Evolutionary conservation across 2,329 filamentous ascomycete species (phyloP).

Genomic region (Arachnomyces sp.): DNA sequence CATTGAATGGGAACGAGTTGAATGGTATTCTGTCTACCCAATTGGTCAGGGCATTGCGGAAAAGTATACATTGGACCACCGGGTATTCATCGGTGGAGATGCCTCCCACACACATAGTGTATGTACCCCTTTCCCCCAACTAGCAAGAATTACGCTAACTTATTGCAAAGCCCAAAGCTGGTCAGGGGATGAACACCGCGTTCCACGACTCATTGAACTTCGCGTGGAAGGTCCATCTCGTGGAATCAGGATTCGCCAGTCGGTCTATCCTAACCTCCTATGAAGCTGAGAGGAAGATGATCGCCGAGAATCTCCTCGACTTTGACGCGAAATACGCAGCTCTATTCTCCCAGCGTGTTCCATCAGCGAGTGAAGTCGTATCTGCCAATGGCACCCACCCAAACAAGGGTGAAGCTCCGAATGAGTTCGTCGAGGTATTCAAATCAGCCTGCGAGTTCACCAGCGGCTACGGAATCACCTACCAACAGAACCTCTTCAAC

Average conservation of each 20-base stretch:
- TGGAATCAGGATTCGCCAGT: conserved; percentile 71
- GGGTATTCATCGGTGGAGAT: conserved; percentile 59
- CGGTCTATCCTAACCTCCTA: conserved; percentile 74
- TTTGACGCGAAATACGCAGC: conserved; percentile 88
- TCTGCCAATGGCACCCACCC: conserved; percentile 49
- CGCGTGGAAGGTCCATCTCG: conserved; percentile 92
- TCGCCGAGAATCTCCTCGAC: conserved; percentile 73
- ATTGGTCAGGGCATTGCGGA: conserved; percentile 60
- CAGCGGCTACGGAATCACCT: conserved; percentile 81
- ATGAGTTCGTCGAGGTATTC: conserved; percentile 81
- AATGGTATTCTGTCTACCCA: conserved; percentile 59
- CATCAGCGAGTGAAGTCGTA: conserved; percentile 63
- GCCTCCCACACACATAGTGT: conserved; percentile 55
- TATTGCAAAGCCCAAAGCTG: conserved; percentile 47
- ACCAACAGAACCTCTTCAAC: conserved; percentile 73
- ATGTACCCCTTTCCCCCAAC: conserved; percentile 12
- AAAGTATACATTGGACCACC: conserved; percentile 55
- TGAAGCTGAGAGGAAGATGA: conserved; percentile 72
- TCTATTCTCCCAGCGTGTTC: conserved; percentile 72
- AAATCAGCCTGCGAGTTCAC: conserved; percentile 90
- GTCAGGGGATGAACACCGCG: conserved; percentile 56
- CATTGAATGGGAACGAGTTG: conserved; percentile 55
- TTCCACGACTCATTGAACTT: conserved; percentile 67
- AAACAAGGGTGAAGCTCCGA: conserved; percentile 34
- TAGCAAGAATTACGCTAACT: conserved; percentile 8